Base-by-base conservation (phyloP, 2,329 filamentous ascomycete genomes). In the Podosphaera leucotricha region DNA sequence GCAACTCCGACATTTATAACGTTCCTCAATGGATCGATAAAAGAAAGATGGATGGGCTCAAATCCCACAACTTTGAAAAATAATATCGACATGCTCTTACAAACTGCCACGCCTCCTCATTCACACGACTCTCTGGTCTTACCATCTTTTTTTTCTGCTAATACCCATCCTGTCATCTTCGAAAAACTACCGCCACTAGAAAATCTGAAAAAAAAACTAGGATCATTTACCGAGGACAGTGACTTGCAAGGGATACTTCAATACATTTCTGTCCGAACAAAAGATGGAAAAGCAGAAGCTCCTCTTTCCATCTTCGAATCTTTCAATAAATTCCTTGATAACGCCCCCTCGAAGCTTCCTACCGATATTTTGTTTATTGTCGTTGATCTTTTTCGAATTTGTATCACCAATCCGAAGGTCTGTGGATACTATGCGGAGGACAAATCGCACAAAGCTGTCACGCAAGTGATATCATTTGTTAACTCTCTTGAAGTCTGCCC, bases 1-100 rank as follows among this genome's bases (percentile, higher is more conserved):
- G 78, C 78, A 3, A 93, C 86, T 0, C 87, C 87, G 0, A 93
- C 86, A 0, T 92, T 95, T 55, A 72, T 90, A 55, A 87, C 84
- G 0, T 92, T 86, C 55, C 61, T 87, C 7, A 77, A 70, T 43
- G 84, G 85, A 1, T 62, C 77, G 47, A 73, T 87, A 56, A 71
- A 82, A 41, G 77, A 84, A 48, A 71, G 79, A 51, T 95, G 86
- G 86, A 71, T 68, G 42, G 85, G 85, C 1, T 82, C 80, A 0
- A 77, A 86, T 54, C 68, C 72, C 2, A 65, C 67, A 11, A 66
- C 73, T 15, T 65, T 95, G 13, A 71, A 72, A 43, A 71, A 71
- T 15, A 90, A 85, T 47, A 67, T 92, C 11, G 71, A 75, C 28
- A 66, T 86, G 39, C 64, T 94, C 2, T 64, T 86, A 1, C 71